Base-by-base conservation (phyloP, 371 early-diverging fungal genomes). In the Mortierella sp. region DNA sequence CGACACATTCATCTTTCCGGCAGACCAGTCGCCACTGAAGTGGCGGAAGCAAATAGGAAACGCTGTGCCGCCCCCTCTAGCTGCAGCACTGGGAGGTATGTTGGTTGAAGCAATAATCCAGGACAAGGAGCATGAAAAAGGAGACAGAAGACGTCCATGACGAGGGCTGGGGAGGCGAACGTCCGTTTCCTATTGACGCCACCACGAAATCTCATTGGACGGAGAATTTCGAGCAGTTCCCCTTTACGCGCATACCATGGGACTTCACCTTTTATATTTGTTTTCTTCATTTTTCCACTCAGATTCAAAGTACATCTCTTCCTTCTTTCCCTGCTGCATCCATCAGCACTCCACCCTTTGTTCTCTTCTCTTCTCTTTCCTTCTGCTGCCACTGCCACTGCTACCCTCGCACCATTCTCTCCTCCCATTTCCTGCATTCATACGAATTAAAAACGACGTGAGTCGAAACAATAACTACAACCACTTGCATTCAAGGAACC, bases 1-100 rank as follows among this genome's bases (percentile, higher is more conserved):
- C 0, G 94, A 94, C 73, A 71, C 77, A 2, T 94, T 93, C 58
- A 74, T 83, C 44, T 91, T 93, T 38, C 63, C 58, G 3, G 58
- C 63, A 18, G 6, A 18, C 77, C 83, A n/a, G 80, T 83, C 43
- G 70, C 75, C 54, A 72, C 51, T 4, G 82, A 82, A 48, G 77
- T 79, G 35, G 77, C 87, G 44, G 87, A 86, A 21, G 91, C 93
- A 93, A 71, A 79, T 92, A 16, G 94, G 93, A n/a, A 93, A 93
- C 73, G 94, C 94, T 1, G 93, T 93, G 8, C 93, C 94, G 16
- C 90, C 91, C 16, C 90, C 90, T 0, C 87, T 94, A 63, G 92
- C 92, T 0, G 88, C 76, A 63, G 90, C 92, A 7, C 76, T 93
- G 6, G 89, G 90, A 74, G 76, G 76, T 16, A 73, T 88, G 63